phyloP scores from a whole-genome alignment of 202 grass and related monocot genomes.

The Zoysia matrella region DNA sequence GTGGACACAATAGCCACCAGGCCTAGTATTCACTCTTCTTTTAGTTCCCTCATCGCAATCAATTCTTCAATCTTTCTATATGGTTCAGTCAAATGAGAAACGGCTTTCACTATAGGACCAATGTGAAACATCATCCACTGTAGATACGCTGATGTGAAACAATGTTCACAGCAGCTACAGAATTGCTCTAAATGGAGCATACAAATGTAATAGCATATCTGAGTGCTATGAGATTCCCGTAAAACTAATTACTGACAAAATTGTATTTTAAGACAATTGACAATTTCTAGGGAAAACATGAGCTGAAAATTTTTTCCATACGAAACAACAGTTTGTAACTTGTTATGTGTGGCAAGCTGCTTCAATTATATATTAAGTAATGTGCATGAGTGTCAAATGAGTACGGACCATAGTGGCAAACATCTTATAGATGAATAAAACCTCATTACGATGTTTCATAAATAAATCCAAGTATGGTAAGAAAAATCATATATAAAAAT shows the following conservation, averaged over 20 bases:
- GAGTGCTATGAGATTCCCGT: neutral
- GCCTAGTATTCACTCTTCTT: neutral
- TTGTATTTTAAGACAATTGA: constrained; percentile 15
- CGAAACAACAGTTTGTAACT: constrained; percentile 19
- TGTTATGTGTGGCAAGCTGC: neutral
- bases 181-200: neutral
- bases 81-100: neutral
- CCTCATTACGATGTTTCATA: too few species aligned
- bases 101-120: neutral
- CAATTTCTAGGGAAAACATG: neutral
- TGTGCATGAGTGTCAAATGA: neutral
- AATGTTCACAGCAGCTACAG: neutral
- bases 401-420: too few species aligned
- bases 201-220: neutral
- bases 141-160: neutral
- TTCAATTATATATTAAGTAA: neutral
- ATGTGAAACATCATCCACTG: neutral
- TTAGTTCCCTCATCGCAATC: neutral
- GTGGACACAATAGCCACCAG: neutral
- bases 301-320: neutral
- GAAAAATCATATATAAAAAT: too few species aligned
- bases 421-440: too few species aligned
- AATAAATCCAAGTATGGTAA: too few species aligned
- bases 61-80: neutral
- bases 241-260: neutral